Conservation (phyloP, 129 eudicot species). For the Helianthus annuus region HanXRQr2.0-SUNRISE NC_035441.2:169632727-169633226, state of each 20-base stretch:
- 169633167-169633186: constrained; percentile 80
- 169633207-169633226: constrained; percentile 67
- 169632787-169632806: constrained; percentile 73
- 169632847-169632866: constrained; percentile 61
- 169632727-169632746: constrained; percentile 54
- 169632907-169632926: constrained; percentile 63
- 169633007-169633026: constrained; percentile 65
- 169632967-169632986: constrained; percentile 82
- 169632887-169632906: constrained; percentile 73
- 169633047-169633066: constrained; percentile 81
- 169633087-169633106: constrained; percentile 60
- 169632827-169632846: constrained; percentile 63
- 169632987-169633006: constrained; percentile 79
- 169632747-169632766: constrained; percentile 62
- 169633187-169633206: constrained; percentile 63
- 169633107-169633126: constrained; percentile 34
- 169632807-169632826: constrained; percentile 87
- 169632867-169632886: constrained; percentile 67
- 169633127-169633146: constrained; percentile 86
- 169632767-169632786: constrained; percentile 58
- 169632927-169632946: constrained; percentile 60
- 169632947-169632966: constrained; percentile 43
- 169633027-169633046: constrained; percentile 69
- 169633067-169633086: constrained; percentile 53
- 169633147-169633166: constrained; percentile 58